These are phyloP conservation scores for Trebouxia sp. DNA, from an alignment of 139 green algal species.

Conservation along the genomic window DNA sequence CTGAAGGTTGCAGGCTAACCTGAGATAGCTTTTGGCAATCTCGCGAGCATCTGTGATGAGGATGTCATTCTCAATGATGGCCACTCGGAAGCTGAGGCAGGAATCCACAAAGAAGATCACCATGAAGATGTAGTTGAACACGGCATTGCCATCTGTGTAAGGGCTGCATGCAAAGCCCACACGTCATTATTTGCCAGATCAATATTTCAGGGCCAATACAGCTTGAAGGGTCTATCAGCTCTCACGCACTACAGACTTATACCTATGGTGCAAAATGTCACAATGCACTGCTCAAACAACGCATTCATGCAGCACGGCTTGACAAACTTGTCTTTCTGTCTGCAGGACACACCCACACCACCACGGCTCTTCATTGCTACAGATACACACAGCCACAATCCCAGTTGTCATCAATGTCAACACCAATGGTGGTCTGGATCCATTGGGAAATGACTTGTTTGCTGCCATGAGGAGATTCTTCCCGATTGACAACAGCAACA, in stretches of 20 bases:
- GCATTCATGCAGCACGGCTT: too few species aligned
- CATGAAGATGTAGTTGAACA: slow-evolving; percentile 18
- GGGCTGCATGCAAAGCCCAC: neutral
- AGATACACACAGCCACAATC: slow-evolving; percentile 8
- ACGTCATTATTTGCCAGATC: neutral
- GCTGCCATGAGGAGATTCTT: slow-evolving; percentile 2
- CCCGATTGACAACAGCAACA: neutral
- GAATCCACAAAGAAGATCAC: slow-evolving; percentile 28
- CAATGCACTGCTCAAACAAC: too few species aligned
- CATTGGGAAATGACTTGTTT: slow-evolving; percentile 21
- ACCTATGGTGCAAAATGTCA: too few species aligned
- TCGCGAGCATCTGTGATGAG: neutral
- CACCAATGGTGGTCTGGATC: slow-evolving; percentile 9
- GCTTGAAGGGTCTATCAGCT: neutral
- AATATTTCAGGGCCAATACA: neutral
- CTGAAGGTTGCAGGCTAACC: neutral
- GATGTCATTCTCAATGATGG: slow-evolving; percentile 26
- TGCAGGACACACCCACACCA: slow-evolving; percentile 37
- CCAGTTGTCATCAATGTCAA: slow-evolving; percentile 29
- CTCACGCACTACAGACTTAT: neutral
- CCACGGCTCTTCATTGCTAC: slow-evolving; percentile 20
- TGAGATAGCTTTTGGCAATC: slow-evolving; percentile 22
- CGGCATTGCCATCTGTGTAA: neutral
- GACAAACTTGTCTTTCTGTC: neutral
- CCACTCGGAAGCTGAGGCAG: slow-evolving; percentile 30